Percentiles rank a stretch among this genome's conserved stretches.
These are phyloP conservation scores for Candida qinlingensis DNA, from an alignment of 805 yeast genomes.

Conservation along the genomic window DNA sequence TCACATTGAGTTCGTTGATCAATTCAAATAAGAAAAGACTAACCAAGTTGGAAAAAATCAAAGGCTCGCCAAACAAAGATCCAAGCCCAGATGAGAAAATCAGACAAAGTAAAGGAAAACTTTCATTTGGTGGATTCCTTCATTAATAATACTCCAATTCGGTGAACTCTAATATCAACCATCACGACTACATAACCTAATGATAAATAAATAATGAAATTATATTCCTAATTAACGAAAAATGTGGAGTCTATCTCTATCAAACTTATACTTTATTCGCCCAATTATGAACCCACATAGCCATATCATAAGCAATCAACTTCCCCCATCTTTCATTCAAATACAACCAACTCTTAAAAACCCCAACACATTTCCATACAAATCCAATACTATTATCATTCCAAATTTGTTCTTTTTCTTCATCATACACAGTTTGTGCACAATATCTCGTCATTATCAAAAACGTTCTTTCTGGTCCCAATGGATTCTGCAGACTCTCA, in stretches of 20 bases:
- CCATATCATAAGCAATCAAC: constrained; percentile 16
- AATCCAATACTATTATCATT: not conserved
- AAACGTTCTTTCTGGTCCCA: constrained; percentile 85
- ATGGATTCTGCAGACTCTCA: constrained; percentile 72
- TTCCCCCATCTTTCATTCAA: constrained; percentile 14
- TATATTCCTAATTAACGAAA: too few species aligned
- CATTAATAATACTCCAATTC: too few species aligned
- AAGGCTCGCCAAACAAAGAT: constrained; percentile 22
- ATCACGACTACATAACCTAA: not conserved
- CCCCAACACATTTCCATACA: not conserved
- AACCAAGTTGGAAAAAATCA: constrained; percentile 16
- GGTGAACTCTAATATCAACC: not conserved
- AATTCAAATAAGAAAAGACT: constrained; percentile 1
- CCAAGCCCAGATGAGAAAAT: not conserved
- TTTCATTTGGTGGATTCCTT: too few species aligned
- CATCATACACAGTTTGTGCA: constrained; percentile 72
- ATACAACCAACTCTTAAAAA: constrained; percentile 28
- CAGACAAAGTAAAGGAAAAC: too few species aligned
- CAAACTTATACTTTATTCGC: too few species aligned
- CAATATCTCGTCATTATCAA: constrained; percentile 88
- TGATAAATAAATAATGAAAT: not conserved
- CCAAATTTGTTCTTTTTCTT: constrained; percentile 39
- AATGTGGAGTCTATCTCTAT: too few species aligned
- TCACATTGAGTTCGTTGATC: constrained; percentile 18
- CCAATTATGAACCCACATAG: constrained; percentile 3